Conservation (phyloP, 108 stramenopile species). For the Discostella stelligeroides region DNA sequence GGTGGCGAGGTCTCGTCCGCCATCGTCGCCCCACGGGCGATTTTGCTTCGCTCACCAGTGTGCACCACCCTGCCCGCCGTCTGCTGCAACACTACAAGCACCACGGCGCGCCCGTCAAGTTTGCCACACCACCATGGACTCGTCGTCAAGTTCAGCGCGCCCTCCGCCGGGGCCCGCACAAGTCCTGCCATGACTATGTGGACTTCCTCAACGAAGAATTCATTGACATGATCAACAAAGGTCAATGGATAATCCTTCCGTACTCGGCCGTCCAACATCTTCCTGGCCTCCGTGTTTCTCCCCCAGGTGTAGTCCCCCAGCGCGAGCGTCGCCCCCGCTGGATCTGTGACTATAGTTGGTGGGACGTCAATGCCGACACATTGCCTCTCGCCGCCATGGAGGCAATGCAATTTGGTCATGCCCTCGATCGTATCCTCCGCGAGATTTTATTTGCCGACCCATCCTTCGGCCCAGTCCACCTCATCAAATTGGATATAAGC, state of each 20-base stretch:
- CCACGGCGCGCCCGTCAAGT: slow-evolving; percentile 30
- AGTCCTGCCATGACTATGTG: slow-evolving; percentile 4
- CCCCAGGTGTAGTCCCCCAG: slow-evolving; percentile 45
- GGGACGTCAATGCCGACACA: slow-evolving; percentile 23
- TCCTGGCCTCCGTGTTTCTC: slow-evolving; percentile 11
- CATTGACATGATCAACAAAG: slow-evolving; percentile 10
- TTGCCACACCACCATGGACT: slow-evolving; percentile 27
- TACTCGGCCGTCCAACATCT: slow-evolving; percentile 14
- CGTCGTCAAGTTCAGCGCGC: background rate
- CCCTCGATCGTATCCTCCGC: slow-evolving; percentile 8
- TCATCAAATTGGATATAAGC: background rate
- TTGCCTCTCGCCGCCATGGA: slow-evolving; percentile 19
- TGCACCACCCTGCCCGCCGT: slow-evolving; percentile 29
- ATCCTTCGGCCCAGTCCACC: background rate
- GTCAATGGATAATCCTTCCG: slow-evolving; percentile 36
- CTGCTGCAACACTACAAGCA: slow-evolving; percentile 23
- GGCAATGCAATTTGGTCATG: slow-evolving; percentile 23
- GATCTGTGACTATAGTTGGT: slow-evolving; percentile 38
- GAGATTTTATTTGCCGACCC: slow-evolving; percentile 2
- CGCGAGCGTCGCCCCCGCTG: slow-evolving; percentile 35
- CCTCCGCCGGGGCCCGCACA: slow-evolving; percentile 6
- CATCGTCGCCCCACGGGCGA: background rate
- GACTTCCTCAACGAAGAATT: slow-evolving; percentile 10
- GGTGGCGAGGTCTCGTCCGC: background rate
- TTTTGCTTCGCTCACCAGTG: slow-evolving; percentile 16